These are phyloP conservation scores for Coprinopsis strossmayeri DNA, from an alignment of 768 basidiomycete species.

Conservation along the genomic window DNA sequence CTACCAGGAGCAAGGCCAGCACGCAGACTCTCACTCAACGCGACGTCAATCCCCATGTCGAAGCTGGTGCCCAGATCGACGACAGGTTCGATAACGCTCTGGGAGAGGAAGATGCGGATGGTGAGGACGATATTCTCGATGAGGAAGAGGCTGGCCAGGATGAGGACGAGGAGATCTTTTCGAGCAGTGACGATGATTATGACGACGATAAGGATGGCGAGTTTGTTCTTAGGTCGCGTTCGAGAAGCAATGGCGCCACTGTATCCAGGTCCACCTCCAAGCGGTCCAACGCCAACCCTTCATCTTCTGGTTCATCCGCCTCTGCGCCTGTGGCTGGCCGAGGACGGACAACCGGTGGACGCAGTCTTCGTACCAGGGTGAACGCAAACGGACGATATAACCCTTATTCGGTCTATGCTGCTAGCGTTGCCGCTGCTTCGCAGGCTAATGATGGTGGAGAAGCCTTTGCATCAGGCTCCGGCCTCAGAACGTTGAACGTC, in stretches of 20 bases:
- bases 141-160: constrained; percentile 12
- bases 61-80: neutral
- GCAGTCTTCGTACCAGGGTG: constrained; percentile 18
- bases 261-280: neutral
- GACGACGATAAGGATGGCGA: constrained; percentile 24
- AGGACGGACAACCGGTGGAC: constrained; percentile 9
- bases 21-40: constrained; percentile 8
- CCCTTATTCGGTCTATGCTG: constrained; percentile 4
- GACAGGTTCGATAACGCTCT: neutral
- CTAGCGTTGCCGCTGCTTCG: neutral
- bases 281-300: constrained; percentile 4
- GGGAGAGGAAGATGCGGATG: constrained; percentile 7
- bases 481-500: constrained; percentile 6
- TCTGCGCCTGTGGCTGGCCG: constrained; percentile 5
- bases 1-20: constrained; percentile 6
- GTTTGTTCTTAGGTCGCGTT: constrained; percentile 24
- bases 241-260: constrained; percentile 5
- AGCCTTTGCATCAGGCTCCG: constrained; percentile 6
- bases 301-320: neutral
- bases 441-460: constrained; percentile 1
- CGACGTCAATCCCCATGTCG: neutral
- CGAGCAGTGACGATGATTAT: constrained; percentile 13
- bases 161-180: constrained; percentile 10
- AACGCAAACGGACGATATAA: constrained; percentile 4
- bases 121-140: neutral